Evolutionary conservation across 1,284 basidiomycete species (phyloP).

Genomic region (Cryptococcus sp.): DNA sequence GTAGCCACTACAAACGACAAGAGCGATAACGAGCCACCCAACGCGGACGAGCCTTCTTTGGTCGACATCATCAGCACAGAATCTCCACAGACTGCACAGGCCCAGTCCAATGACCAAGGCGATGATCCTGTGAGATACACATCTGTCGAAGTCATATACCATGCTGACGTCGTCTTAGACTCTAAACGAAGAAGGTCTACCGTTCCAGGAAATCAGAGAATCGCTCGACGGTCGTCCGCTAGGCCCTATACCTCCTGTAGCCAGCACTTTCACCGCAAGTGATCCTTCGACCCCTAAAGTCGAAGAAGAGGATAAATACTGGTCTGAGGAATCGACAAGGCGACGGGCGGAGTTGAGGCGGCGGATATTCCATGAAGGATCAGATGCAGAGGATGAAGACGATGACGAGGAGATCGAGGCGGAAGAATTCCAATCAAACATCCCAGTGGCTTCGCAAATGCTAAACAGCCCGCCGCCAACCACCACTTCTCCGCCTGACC

Average conservation of each 20-base stretch:
- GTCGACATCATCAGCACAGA: slow-evolving; percentile 7
- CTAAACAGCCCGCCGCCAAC: not conserved
- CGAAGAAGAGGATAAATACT: slow-evolving; percentile 33
- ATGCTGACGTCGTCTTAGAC: slow-evolving; percentile 14
- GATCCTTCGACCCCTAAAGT: not conserved
- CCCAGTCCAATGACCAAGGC: slow-evolving; percentile 1
- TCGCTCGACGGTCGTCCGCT: slow-evolving; percentile 35
- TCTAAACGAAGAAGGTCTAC: slow-evolving; percentile 44
- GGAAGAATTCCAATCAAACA: not conserved
- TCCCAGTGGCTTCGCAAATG: not conserved
- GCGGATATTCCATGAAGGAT: slow-evolving; percentile 34
- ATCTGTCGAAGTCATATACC: not conserved
- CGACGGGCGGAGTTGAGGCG: slow-evolving; percentile 34
- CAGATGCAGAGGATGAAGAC: slow-evolving; percentile 24
- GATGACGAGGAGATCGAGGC: slow-evolving; percentile 3
- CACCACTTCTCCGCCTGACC: slow-evolving; percentile 3
- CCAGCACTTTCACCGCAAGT: slow-evolving; percentile 10
- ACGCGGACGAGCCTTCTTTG: not conserved
- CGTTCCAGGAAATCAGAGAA: slow-evolving; percentile 49
- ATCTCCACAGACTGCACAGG: slow-evolving; percentile 1
- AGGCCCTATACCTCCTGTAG: slow-evolving; percentile 23
- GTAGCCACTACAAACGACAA: too few species aligned
- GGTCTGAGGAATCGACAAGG: slow-evolving; percentile 32
- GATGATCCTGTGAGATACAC: slow-evolving; percentile 12
- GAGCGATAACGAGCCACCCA: too few species aligned